Evolutionary conservation across 2,329 filamentous ascomycete genomes (phyloP), one percentile per base, ranked within the genome.

Genomic region (Bipolaris gigantea): DNA sequence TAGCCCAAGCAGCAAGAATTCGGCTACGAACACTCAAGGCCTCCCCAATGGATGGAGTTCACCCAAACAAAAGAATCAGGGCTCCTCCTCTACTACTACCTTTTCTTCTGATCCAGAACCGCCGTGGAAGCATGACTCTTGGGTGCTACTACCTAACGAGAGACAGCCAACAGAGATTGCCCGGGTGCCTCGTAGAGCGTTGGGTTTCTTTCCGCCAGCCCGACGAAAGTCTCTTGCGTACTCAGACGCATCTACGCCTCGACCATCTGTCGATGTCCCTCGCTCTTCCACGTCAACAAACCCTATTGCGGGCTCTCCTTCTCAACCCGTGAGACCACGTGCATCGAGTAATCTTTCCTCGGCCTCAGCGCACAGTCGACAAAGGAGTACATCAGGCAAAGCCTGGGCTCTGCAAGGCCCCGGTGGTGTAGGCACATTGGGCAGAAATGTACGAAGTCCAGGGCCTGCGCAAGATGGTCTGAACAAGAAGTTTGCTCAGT

Each of bases 131-230:
- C 92, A 97, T 74, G 90, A 96, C 54, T 87, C 90, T 41, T 97
- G 92, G 91, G 90, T 96, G 1, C 80, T 88, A 27, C 82, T 97
- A 23, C 89, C 93, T 58, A 88, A 86, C 19, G 83, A 83, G 59
- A 78, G 80, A 15, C 81, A 86, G 21, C 87, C 90, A 0, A 86
- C 94, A 21, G 90, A 97, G 72, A 94, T 99, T 61, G 91, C 87
- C 15, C 86, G 94, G 27, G 85, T 97, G 53, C 86, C 91, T 19
- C 86, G 90, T 53, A 86, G 87, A 74, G 83, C 88, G 2, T 81
- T 97, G 40, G 93, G 92, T 21, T 97, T 93, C 75, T 97, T 97
- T 69, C 93, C 93, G 3, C 92, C 92, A 7, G 85, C 92, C 18
- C 83, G 92, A 70, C 90, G 92, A 85, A 94, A 94, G 86, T 94